Evolutionary conservation across 805 yeast genomes (phyloP), one percentile per base, ranked within the genome.

Genomic region (Ogataea allantospora): DNA sequence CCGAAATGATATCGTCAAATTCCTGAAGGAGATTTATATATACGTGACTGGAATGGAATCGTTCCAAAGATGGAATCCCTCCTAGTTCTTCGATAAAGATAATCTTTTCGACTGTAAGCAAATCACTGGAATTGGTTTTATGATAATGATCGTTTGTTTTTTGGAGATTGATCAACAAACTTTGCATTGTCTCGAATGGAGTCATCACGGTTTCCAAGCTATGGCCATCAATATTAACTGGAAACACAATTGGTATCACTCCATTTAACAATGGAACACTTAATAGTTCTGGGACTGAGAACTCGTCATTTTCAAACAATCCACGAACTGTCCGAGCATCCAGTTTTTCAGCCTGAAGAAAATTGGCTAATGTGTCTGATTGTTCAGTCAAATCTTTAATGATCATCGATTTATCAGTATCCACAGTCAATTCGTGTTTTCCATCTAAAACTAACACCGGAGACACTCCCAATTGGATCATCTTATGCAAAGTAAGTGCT

Each of bases 11-110:
- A 31, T 75, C 81, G 1, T 77, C 69, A 49, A 71, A 83, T 54
- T 91, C 99, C 62, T 91, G 97, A 8, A 78, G 73, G 25, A 91
- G 62, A 54, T 93, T 91, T 41, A 91, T 80, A 43, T 83, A 83
- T 1, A 93, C 95, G 60, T 93, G 99, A 12, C 95, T 75, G 3
- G 88, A 78, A 40, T 80, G 78, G 41, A 78, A 75, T 42, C 98
- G 70, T 55, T 88, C 96, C 16, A 79, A 66, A 0, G 95, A 83
- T 0, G 98, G 98, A 6, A 88, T 82, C 0, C 99, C 99, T 2
- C 99, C 99, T 13, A 73, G 57, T 1, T 80, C 76, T 51, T 88
- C 97, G 20, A 93, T 66, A 45, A 81, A 78, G 6, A 91, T 75
- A 19, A 91, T 63, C 49, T 93, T 93, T 46, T 93, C 99, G 28